Base-by-base conservation (phyloP, 208 protist species). In the Blechomonas ayalai region DNA sequence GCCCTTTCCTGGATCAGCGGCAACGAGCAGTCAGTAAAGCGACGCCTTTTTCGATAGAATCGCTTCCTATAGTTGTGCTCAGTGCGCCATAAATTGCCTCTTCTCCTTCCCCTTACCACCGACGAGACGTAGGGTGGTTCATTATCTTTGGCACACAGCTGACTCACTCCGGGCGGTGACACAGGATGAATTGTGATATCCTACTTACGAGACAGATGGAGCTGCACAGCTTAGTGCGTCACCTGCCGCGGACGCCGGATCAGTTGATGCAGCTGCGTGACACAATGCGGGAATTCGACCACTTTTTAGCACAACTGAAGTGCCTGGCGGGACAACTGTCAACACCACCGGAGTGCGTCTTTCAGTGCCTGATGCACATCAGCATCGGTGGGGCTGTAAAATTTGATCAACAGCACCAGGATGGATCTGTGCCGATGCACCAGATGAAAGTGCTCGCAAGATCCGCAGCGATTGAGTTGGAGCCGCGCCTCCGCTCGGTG, bases 181-280 rank as follows among this genome's bases (percentile, higher is more conserved):
- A n/a, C n/a, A n/a, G n/a, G n/a, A 89, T 94, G 79, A 52, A 94
- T 25, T 51, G 73, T 8, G 48, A 65, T 32, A 73, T 70, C 13
- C 62, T 91, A 18, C 65, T 94, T 18, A 73, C 67, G 48, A 69
- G 86, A n/a, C 86, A 94, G 65, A 88, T 91, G 76, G 86, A 94
- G 62, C 51, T 94, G 49, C 77, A 89, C 71, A 83, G 70, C 1
- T 78, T 72, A 2, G 63, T 90, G 9, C 81, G 86, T 1, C 70
- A 67, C 12, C 82, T 76, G 7, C 81, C 82, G 16, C 70, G 70
- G 18, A 86, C 49, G n/a, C 43, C 75, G 0, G 56, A 71, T 3
- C 52, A 89, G 19, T 60, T 94, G 6, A 48, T 67, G n/a, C 65
- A 77, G 47, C 67, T 82, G 22, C 64, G 75, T 37, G 59, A 65